phyloP scores from a whole-genome alignment of 2,329 filamentous ascomycete species.

The Colletotrichum sp. region DNA sequence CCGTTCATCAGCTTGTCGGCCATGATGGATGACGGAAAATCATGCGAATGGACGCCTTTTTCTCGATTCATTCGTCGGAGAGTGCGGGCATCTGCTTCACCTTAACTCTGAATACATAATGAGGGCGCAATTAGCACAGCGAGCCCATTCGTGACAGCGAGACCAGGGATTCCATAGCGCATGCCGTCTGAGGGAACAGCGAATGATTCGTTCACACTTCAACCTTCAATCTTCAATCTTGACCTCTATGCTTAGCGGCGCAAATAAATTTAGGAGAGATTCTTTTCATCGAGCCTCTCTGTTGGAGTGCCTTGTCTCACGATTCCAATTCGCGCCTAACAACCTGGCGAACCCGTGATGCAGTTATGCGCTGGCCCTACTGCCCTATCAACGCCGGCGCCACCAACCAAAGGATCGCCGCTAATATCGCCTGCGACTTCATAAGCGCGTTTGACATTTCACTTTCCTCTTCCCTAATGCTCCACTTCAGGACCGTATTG shows the following conservation, averaged over 20 bases:
- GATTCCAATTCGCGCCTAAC: background rate
- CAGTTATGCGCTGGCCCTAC: background rate
- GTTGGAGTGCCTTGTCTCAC: background rate
- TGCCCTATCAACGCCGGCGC: background rate
- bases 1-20: background rate
- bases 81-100: too few species aligned
- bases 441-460: background rate
- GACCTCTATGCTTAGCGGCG: background rate
- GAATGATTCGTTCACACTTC: background rate
- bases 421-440: background rate
- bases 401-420: background rate
- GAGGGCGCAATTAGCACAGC: background rate
- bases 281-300: background rate
- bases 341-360: background rate
- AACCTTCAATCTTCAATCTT: background rate
- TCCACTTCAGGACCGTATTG: too few species aligned
- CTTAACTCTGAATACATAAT: too few species aligned
- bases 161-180: background rate
- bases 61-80: too few species aligned
- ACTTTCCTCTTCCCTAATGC: too few species aligned
- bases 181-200: background rate
- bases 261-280: rapidly evolving
- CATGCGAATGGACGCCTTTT: too few species aligned
- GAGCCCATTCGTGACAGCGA: background rate
- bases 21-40: too few species aligned